A percentile compares a stretch with the other conserved stretches of the same genome.
Evolutionary conservation across 2,329 filamentous ascomycete species (phyloP).

Genomic region (Tolypocladium endophyticum): DNA sequence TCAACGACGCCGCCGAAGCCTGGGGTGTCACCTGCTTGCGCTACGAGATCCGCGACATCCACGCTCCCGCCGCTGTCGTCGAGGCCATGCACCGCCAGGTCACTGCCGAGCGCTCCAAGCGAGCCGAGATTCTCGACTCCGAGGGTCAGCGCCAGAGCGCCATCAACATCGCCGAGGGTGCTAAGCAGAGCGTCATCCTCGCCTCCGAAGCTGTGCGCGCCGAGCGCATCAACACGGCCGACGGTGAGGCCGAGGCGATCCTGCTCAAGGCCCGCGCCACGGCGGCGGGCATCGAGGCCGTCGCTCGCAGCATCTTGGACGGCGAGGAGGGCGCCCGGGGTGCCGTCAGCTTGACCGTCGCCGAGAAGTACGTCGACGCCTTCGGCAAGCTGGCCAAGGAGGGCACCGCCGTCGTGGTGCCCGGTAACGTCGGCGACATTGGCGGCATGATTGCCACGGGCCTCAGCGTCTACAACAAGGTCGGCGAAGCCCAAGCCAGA

Average conservation of each 20-base stretch:
- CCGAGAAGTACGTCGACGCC: slow-evolving; percentile 96
- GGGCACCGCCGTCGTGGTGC: slow-evolving; percentile 89
- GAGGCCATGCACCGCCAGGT: slow-evolving; percentile 98
- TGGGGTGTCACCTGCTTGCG: slow-evolving; percentile 95
- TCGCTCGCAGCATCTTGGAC: slow-evolving; percentile 63
- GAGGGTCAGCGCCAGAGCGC: slow-evolving; percentile 95
- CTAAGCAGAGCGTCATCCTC: slow-evolving; percentile 93
- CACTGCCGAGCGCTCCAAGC: slow-evolving; percentile 92
- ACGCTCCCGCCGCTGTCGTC: slow-evolving; percentile 86
- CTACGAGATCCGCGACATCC: slow-evolving; percentile 97
- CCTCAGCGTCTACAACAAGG: slow-evolving; percentile 90
- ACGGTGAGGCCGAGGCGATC: slow-evolving; percentile 91
- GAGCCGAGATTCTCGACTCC: slow-evolving; percentile 92
- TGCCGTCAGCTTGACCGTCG: slow-evolving; percentile 78
- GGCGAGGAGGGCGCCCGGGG: slow-evolving; percentile 68
- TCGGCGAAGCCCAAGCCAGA: slow-evolving; percentile 69
- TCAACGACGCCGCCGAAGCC: slow-evolving; percentile 93
- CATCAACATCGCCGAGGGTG: slow-evolving; percentile 97
- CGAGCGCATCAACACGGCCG: slow-evolving; percentile 87
- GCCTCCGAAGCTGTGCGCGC: slow-evolving; percentile 84
- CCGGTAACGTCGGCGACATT: slow-evolving; percentile 94
- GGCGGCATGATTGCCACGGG: slow-evolving; percentile 94
- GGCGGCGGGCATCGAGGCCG: slow-evolving; percentile 76
- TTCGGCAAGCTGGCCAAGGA: slow-evolving; percentile 90
- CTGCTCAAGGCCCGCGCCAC: slow-evolving; percentile 76